Base-by-base conservation (phyloP, 2,329 filamentous ascomycete genomes). In the Myriangium duriaei region DNA sequence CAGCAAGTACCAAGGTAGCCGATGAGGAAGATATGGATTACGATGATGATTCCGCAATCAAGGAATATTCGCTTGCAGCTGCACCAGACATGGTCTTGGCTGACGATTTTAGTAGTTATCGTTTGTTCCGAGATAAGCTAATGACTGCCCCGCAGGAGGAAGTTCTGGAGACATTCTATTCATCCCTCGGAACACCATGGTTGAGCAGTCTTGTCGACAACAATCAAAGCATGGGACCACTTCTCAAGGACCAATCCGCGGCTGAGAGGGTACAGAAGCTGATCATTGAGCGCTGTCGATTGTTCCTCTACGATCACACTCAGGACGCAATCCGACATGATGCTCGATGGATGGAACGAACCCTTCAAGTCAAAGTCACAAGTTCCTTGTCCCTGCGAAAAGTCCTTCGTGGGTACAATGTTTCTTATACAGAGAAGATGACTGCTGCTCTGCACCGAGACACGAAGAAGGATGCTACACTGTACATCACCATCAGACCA, bases 81-180 rank as follows among this genome's bases (percentile, higher is more conserved):
- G 79, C 87, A 1, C 67, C 63, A 34, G 68, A 81, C 37, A 81
- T 91, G 49, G 78, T 91, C 30, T 72, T 93, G 39, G 65, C 87
- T 9, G 85, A 94, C 53, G 88, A 96, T 51, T 87, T 91, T 49
- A 81, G 84, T 50, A 86, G 81, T 51, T 94, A 88, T 55, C 79
- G 80, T 21, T 67, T 91, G 1, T 98, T 98, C 67, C 88, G 87
- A 53, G 75, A 85, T 37, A 74, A 76, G 45, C 68, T 98, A 18
- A 70, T 93, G 17, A 86, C 81, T 43, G 86, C 87, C 0, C 92
- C 91, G 0, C 83, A 94, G 55, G 91, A 98, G 52, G 91, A 96
- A 45, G 56, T 63, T 0, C 65, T 98, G 1, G 91, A 98, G 54
- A 70, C 72, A 1, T 88, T 98, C 45, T 98, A 98, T 57, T 60